Base-by-base conservation (phyloP, 2,329 filamentous ascomycete species). In the Curvularia verruculosa region DNA sequence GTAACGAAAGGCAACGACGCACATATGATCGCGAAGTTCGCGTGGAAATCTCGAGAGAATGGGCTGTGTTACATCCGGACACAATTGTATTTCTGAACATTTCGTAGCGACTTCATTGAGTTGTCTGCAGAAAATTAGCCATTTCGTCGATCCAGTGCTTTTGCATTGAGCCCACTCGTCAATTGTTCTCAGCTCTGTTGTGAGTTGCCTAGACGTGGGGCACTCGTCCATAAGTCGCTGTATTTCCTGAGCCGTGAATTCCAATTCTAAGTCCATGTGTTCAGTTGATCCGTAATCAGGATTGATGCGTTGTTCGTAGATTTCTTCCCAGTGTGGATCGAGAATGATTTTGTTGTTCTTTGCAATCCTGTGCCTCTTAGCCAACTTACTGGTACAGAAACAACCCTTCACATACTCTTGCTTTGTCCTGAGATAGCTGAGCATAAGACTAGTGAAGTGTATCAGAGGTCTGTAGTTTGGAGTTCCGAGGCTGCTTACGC, bases 11-110 rank as follows among this genome's bases (percentile, higher is more conserved):
- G 10, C 26, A 40, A 3, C 15, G 15, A 36, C 28, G 24, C 46
- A 59, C 23, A 58, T 39, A 5, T 58, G 34, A 39, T 61, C 49
- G 19, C 58, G 48, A 18, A 61, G 52, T 26, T 61, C 58, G 15
- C 39, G 52, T 24, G 58, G 58, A 3, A 60, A 46, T 21, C 41
- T 23, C 15, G 23, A 18, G 13, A 47, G 28, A 15, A 58, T 46
- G 5, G 43, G 31, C 18, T 48, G 23, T 19, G 49, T 46, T 4
- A 56, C 39, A 24, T 36, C 43, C 8, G 36, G n/a, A 40, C 52
- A 44, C 12, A 40, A 36, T 28, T 53, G 23, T 3, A 54, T n/a
- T 24, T 47, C 24, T 12, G 53, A 41, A 41, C 53, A 53, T 12
- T 10, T 26, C 23, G 39, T 26, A 8, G 53, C 44, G 28, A 54